Conservation (phyloP, 176 grass and related monocot genomes). For the Thalia dealbata region DNA sequence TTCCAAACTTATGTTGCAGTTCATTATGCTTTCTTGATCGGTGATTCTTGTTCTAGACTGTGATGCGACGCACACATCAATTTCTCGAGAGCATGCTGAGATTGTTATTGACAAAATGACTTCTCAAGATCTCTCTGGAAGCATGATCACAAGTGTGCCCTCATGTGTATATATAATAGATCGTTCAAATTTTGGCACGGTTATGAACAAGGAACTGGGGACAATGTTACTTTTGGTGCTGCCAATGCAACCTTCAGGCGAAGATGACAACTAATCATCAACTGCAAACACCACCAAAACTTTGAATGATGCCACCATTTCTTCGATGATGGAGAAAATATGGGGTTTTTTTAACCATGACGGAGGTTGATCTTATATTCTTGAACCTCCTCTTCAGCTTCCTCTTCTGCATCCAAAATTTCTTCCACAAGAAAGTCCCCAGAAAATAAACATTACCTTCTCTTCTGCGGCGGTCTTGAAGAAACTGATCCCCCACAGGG, state of each 20-base stretch:
- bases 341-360: conserved; percentile 36
- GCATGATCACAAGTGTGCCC: conserved; percentile 28
- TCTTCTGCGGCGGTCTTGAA: conserved; percentile 69
- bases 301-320: neutral
- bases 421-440: conserved; percentile 11
- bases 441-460: conserved; percentile 40
- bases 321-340: neutral
- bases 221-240: conserved; percentile 75
- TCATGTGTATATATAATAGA: conserved; percentile 61
- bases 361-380: conserved; percentile 57
- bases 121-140: conserved; percentile 38
- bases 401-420: conserved; percentile 58
- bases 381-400: conserved; percentile 36
- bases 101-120: conserved; percentile 67
- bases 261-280: neutral
- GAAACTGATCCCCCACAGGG: conserved; percentile 76
- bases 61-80: conserved; percentile 67
- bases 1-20: too few relatives aligned
- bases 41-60: conserved; percentile 43
- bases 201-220: conserved; percentile 56
- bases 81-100: conserved; percentile 82
- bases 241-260: too few relatives aligned
- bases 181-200: conserved; percentile 73
- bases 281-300: neutral
- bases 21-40: neutral